Conservation (phyloP, 306 rosid genomes). For the Cucumis hystrix region DNA sequence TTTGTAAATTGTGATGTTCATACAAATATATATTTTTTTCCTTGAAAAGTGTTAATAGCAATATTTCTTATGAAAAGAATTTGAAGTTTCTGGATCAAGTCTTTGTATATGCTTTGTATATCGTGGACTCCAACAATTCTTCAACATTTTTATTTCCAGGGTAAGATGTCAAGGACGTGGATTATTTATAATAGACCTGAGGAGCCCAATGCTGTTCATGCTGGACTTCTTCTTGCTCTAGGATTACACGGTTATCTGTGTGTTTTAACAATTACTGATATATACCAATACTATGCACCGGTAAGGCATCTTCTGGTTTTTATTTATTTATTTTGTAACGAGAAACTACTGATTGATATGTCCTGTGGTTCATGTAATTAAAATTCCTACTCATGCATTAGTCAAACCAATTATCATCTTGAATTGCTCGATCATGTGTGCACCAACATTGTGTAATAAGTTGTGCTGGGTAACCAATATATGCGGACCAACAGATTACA, state of each 20-base stretch:
- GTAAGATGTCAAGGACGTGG: constrained; percentile 97
- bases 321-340: no score
- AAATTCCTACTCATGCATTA: constrained; percentile 1
- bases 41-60: neutral
- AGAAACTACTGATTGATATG: neutral
- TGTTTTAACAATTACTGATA: constrained; percentile 60
- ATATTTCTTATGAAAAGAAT: neutral
- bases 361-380: constrained; percentile 11
- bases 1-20: neutral
- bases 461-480: no score
- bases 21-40: neutral
- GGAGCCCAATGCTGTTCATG: constrained; percentile 85
- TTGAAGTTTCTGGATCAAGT: neutral
- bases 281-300: constrained; percentile 76
- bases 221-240: constrained; percentile 86
- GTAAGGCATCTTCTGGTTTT: constrained; percentile 14
- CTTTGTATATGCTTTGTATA: neutral
- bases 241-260: constrained; percentile 87
- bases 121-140: neutral
- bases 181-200: constrained; percentile 72
- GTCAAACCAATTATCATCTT: neutral
- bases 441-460: neutral
- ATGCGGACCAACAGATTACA: no score
- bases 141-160: constrained; percentile 42
- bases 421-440: neutral